Evolutionary conservation across 257 asterid genomes (phyloP), one percentile per base, ranked within the genome.

Genomic region (Solanum ossicruentum): DNA sequence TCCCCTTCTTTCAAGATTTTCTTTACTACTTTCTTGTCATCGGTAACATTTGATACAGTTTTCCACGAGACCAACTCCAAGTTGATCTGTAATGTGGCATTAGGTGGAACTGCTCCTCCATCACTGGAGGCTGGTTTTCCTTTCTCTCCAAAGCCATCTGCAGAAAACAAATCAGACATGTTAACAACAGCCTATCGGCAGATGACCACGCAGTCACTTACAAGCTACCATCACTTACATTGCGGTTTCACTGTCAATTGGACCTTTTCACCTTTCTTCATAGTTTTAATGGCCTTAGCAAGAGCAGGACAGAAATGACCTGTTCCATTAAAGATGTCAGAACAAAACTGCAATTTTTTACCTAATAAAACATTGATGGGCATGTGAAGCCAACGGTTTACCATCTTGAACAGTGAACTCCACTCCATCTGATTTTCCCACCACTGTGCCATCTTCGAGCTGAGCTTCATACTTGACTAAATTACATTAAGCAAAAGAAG

Each of bases 201-300:
- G n/a, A 26, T 6, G 82, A 52, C 4, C 2, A 77, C 10, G 15
- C 12, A 52, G 6, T 5, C 17, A 61, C 58, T 63, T 47, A 7
- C 9, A 23, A 51, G 60, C 32, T 9, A 47, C 32, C 23, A 28
- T 1, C 32, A 16, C 95, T 91, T 86, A 93, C 97, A 93, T 82
- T 91, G 96, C 0, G 94, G 97, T 81, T 92, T 91, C 54, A 93
- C 96, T 21, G 93, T 88, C 17, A 93, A 89, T n/a, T 88, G 91
- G 61, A 89, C 96, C 87, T 91, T 89, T 82, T 93, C 97, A 28
- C 94, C 97, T 71, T 92, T 92, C 92, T 93, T 93, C 97, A 93
- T 93, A 7, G 97, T 93, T 85, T 91, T 93, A 84, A 93, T 91
- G 45, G 97, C 95, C 87, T 90, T 91, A 70, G 93, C 86, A 55